Evolutionary conservation across 495 filamentous ascomycete genomes (phyloP).

Genomic region (Penicillium herquei): DNA sequence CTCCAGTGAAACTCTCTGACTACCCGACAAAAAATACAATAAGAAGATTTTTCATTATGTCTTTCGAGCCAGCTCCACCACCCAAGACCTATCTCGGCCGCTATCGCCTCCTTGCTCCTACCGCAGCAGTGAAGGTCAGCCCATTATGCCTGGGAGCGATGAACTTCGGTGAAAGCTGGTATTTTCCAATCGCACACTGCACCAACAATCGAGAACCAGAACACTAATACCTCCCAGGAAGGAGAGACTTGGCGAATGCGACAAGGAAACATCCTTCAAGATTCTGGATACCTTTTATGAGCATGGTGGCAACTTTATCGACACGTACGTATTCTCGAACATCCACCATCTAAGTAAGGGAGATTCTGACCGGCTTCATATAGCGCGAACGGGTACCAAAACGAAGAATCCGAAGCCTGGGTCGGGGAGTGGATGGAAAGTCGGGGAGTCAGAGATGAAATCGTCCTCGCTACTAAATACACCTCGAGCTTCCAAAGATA

Average conservation of each 20-base stretch:
- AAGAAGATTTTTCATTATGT: too few relatives aligned
- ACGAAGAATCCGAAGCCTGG: slow-evolving; percentile 53
- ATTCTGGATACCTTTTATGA: slow-evolving; percentile 54
- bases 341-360: neutral
- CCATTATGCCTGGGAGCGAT: slow-evolving; percentile 62
- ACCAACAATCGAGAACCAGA: neutral
- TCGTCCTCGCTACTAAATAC: slow-evolving; percentile 76
- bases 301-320: slow-evolving; percentile 54
- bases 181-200: neutral
- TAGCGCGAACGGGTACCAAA: slow-evolving; percentile 54
- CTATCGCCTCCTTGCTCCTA: slow-evolving; percentile 58
- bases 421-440: slow-evolving; percentile 59
- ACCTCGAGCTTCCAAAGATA: slow-evolving; percentile 38
- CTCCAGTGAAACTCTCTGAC: too few relatives aligned
- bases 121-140: slow-evolving; percentile 58
- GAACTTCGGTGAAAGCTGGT: slow-evolving; percentile 59
- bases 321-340: slow-evolving; percentile 25
- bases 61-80: neutral
- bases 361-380: neutral
- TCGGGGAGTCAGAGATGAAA: slow-evolving; percentile 56
- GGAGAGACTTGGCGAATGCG: neutral
- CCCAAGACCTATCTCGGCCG: slow-evolving; percentile 43
- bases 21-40: too few relatives aligned
- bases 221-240: neutral
- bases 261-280: slow-evolving; percentile 42